Base-by-base conservation (phyloP, 2,329 filamentous ascomycete species). In the Penicillium aurantiogriseum region DNA sequence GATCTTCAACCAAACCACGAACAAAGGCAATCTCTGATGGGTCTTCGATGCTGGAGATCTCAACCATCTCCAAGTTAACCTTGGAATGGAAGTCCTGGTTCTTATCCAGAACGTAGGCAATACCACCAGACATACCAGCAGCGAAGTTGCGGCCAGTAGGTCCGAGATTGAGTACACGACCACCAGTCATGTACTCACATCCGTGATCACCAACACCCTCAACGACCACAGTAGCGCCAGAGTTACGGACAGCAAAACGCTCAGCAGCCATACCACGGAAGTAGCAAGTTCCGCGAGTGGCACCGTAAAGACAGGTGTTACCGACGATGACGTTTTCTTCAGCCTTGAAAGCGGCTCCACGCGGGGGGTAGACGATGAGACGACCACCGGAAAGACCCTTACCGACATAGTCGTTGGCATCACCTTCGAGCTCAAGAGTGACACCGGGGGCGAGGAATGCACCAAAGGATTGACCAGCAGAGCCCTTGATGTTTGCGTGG, bases 101-200 rank as follows among this genome's bases (percentile, higher is more conserved):
- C 71, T 94, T 88, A 71, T 97, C 93, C 31, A 97, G 85, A 53
- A 97, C 86, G 70, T 96, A 97, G 19, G 92, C 92, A 69, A 97
- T 97, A 82, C 93, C 93, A 72, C 93, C 93, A 70, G 92, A 97
- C 93, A 97, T 97, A 82, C 93, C 93, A 60, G 93, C 93, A 68
- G 92, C 93, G 71, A 97, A 97, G 82, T 97, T 97, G 68, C 93
- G 92, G 45, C 93, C 93, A 71, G 92, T 96, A 69, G 85, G 86
- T 57, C 93, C 93, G 47, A 97, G 84, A 70, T 96, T 84, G 63
- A 97, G 80, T 50, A 97, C 83, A 71, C 92, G 91, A 72, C 93
- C 93, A 74, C 93, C 93, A 70, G 93, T 97, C 93, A 97, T 97
- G 84, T 97, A 97, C 82, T 97, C 93, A 73, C 92, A 97, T 62